Evolutionary conservation across 106 monocot species (phyloP).

Genomic region (Agapanthus africanus): DNA sequence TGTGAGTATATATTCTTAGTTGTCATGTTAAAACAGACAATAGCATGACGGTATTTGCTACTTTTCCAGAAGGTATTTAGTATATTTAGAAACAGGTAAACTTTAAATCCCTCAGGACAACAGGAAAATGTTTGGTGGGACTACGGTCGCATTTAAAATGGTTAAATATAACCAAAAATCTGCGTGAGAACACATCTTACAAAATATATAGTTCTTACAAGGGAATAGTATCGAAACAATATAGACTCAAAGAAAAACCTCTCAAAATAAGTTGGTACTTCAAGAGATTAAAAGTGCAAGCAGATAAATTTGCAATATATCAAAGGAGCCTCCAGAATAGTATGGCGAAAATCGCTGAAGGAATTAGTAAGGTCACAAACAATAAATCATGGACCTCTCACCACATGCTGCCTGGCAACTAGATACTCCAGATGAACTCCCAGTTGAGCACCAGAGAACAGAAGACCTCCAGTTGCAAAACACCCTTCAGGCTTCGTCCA

Average conservation of each 20-base stretch:
- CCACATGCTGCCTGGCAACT: slow-evolving; percentile 16
- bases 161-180: neutral
- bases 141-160: neutral
- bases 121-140: neutral
- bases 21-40: neutral
- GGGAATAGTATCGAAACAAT: neutral
- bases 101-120: neutral
- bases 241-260: neutral
- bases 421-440: slow-evolving; percentile 8
- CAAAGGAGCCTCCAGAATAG: neutral
- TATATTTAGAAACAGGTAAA: neutral
- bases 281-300: neutral
- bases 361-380: slow-evolving; percentile 7
- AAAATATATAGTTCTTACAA: neutral
- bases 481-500: slow-evolving; percentile 1
- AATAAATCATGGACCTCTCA: slow-evolving; percentile 32
- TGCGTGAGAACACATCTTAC: neutral
- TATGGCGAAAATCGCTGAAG: neutral
- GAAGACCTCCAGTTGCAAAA: neutral
- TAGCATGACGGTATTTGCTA: neutral
- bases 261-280: neutral
- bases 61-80: neutral
- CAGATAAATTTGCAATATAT: neutral
- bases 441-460: slow-evolving; percentile 4
- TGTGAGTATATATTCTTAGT: too few species aligned